Evolutionary conservation across 169 alveolate species (phyloP).

Genomic region (Plasmodium chabaudi): DNA sequence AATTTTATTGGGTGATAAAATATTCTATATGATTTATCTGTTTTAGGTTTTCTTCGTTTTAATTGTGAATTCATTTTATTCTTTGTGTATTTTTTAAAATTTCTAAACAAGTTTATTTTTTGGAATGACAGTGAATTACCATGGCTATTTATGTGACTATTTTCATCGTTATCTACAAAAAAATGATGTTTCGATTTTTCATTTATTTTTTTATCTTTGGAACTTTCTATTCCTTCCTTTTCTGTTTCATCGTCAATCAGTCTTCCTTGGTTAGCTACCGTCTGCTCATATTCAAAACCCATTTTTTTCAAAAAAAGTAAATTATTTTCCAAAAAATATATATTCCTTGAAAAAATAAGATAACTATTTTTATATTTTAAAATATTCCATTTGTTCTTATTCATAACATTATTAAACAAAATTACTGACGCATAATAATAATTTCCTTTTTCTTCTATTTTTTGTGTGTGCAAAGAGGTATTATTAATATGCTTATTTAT

Average conservation of each 20-base stretch:
- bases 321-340: conserved; percentile 35
- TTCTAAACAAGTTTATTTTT: conserved; percentile 15
- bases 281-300: no score
- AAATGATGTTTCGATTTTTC: background rate
- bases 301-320: conserved; percentile 25
- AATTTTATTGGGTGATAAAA: conserved; percentile 68
- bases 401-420: conserved; percentile 12
- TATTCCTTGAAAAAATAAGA: conserved; percentile 38
- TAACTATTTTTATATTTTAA: conserved; percentile 14
- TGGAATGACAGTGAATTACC: background rate
- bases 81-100: conserved; percentile 13
- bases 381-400: conserved; percentile 38
- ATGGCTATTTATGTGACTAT: no score
- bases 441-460: background rate
- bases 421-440: conserved; percentile 36
- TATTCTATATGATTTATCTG: background rate
- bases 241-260: no score
- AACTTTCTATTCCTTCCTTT: background rate
- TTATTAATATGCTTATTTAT: background rate
- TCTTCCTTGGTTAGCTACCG: background rate
- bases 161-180: background rate
- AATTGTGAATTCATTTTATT: background rate
- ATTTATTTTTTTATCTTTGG: background rate
- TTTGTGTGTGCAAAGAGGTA: background rate
- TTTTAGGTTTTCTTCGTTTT: background rate